Evolutionary conservation across 495 filamentous ascomycete genomes (phyloP).

Genomic region (Parachaetomium inaequale): DNA sequence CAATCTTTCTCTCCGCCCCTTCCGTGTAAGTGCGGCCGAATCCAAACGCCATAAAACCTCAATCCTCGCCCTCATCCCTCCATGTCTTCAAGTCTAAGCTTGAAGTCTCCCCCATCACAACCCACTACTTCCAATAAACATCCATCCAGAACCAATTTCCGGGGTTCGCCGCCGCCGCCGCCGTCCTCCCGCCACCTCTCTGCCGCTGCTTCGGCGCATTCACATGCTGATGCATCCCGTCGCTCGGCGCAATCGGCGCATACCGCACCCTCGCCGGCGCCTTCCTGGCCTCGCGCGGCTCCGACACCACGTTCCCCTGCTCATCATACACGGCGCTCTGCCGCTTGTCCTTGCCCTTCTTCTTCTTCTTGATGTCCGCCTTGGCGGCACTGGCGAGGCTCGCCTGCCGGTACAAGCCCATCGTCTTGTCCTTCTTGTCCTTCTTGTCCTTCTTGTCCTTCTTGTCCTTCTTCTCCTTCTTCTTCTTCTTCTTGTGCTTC

Average conservation of each 20-base stretch:
- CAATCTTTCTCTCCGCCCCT: no score
- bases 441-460: neutral
- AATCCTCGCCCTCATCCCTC: no score
- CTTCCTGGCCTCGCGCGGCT: neutral
- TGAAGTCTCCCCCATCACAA: neutral
- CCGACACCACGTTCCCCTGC: neutral
- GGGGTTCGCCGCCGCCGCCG: slow-evolving; percentile 13
- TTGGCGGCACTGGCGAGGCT: neutral
- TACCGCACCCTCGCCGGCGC: neutral
- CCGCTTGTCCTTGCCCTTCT: neutral
- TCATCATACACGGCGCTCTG: neutral
- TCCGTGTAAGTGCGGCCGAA: no score
- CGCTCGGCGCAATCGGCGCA: slow-evolving; percentile 6
- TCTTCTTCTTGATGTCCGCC: neutral
- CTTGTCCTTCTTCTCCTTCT: neutral
- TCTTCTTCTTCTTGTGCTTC: neutral
- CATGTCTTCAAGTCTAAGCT: no score
- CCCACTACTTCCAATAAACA: slow-evolving; percentile 19
- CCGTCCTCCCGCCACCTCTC: neutral
- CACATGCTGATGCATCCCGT: slow-evolving; percentile 9
- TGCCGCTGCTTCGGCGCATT: slow-evolving; percentile 1
- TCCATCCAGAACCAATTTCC: slow-evolving; percentile 22
- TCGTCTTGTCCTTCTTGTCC: neutral
- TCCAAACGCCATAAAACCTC: no score
- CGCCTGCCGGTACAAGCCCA: no score